phyloP scores from a whole-genome alignment of 106 monocot species.

The Narthecium ossifragum region DNA sequence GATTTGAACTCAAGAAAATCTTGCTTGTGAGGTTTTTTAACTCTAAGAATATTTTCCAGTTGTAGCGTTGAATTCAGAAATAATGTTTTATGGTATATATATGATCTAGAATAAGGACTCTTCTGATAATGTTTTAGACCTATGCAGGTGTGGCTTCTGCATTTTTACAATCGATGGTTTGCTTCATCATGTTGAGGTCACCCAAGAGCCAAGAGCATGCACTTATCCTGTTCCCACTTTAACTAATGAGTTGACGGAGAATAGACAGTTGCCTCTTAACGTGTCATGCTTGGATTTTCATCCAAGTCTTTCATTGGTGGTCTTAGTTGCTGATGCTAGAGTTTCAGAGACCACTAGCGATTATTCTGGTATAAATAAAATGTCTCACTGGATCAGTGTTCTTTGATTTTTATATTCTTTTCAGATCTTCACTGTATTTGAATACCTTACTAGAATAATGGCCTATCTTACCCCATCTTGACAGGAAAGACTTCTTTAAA shows the following conservation, averaged over 20 bases:
- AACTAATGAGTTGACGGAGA: conserved; percentile 15
- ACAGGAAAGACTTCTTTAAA: no score
- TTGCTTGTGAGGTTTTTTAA: conserved; percentile 45
- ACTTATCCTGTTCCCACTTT: conserved; percentile 14
- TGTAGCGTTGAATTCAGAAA: not conserved
- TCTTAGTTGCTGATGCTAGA: conserved; percentile 41
- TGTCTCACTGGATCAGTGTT: no score
- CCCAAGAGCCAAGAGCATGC: conserved; percentile 25
- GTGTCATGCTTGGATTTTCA: conserved; percentile 65
- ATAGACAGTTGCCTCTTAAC: conserved; percentile 20
- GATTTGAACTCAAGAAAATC: conserved; percentile 30
- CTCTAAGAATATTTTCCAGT: no score
- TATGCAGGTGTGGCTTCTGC: conserved; percentile 48
- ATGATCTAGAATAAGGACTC: no score
- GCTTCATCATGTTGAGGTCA: conserved; percentile 50
- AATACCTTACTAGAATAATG: no score
- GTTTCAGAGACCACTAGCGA: conserved; percentile 14
- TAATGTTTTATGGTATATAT: not conserved
- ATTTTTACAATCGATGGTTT: conserved; percentile 61
- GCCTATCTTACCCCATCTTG: no score
- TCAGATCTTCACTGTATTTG: no score
- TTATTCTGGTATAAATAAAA: conserved; percentile 24
- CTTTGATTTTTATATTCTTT: not conserved
- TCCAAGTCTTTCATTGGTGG: conserved; percentile 50
- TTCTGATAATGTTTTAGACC: not conserved